Evolutionary conservation across 148 eudicot species (phyloP), one percentile per base, ranked within the genome.

Genomic region (Rhododendron kiyosumense): DNA sequence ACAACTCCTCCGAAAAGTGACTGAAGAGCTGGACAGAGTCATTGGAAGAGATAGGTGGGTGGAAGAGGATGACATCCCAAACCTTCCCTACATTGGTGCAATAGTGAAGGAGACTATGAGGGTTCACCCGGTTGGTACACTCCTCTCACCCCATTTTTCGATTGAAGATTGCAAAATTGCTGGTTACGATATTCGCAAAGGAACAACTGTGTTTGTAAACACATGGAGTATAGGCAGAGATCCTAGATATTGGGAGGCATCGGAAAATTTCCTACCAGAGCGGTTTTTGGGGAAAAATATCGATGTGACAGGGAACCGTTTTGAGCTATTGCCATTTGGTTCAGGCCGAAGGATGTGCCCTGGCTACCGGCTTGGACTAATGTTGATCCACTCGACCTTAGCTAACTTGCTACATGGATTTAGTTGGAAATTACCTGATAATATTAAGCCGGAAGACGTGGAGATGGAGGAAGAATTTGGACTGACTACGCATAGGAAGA

Each of bases 341-440:
- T 54, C 61, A 1, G 61, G 61, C 61, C 61, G 61, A 17, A 54
- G 61, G 61, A 54, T 17, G 61, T 54, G 61, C 61, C 61, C 61
- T 54, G 83, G 24, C n/a, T 51, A 51, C 43, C 52, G 32, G 3
- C 83, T 80, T 14, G 83, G 65, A 51, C 24, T 80, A 18, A 80
- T 49, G 43, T 28, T 80, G 41, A 17, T 80, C 54, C 38, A 28
- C 18, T 14, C 83, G 4, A 80, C 83, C 13, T 80, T 51, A 24
- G 65, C 83, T 14, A 80, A 80, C 43, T 80, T 80, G 65, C 18
- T 80, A 22, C 83, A 80, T 32, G 83, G 83, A 32, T 80, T 80
- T 30, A 0, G 5, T 0, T 80, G 61, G 83, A 80, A 32, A 52
- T 80, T 80, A 8, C 65, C 83, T 0, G 61, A 80, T 22, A 45